phyloP scores from a whole-genome alignment of 345 rosid species.

The Aquilaria yunnanensis region DNA sequence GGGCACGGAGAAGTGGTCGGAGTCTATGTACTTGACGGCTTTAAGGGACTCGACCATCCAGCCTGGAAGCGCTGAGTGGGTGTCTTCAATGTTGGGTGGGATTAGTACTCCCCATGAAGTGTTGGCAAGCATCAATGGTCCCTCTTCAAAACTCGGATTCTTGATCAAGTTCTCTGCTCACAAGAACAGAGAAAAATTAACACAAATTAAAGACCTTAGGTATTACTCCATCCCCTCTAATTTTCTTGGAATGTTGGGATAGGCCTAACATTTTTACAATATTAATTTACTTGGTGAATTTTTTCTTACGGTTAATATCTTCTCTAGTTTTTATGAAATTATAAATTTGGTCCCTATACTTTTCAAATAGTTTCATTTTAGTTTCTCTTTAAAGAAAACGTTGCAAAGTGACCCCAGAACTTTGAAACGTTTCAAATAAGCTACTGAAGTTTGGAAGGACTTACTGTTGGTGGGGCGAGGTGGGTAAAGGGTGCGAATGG shows the following conservation, averaged over 20 bases:
- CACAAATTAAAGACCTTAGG: neutral
- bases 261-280: neutral
- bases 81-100: conserved; percentile 78
- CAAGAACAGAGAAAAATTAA: neutral
- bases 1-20: conserved; percentile 57
- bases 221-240: conserved; percentile 1
- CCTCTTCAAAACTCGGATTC: conserved; percentile 80
- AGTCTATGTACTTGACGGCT: conserved; percentile 80
- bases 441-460: neutral
- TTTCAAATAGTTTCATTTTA: neutral
- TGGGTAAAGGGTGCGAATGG: conserved; percentile 51
- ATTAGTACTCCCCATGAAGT: conserved; percentile 67
- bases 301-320: too few relatives aligned
- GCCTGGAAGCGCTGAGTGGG: conserved; percentile 68
- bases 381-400: too few relatives aligned
- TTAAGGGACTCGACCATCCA: conserved; percentile 87
- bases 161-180: conserved; percentile 55
- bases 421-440: too few relatives aligned
- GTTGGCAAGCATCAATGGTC: conserved; percentile 69
- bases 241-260: neutral
- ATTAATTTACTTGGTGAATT: too few relatives aligned
- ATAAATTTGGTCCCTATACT: neutral
- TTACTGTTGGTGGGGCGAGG: conserved; percentile 53
- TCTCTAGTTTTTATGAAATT: neutral
- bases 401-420: too few relatives aligned